Percentiles rank a stretch among this genome's conserved stretches.
Conservation (phyloP, 164 flowering plant species). For the grape (Vitis vinifera) region ASM3070453v1 NC_081810.1:66501-67000, state of each 20-base stretch:
- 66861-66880: conserved; percentile 26
- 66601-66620: too few relatives aligned
- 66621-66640: too few relatives aligned
- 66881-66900: conserved; percentile 48
- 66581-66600: too few relatives aligned
- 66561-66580: too few relatives aligned
- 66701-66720: too few relatives aligned
- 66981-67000: neutral
- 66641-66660: too few relatives aligned
- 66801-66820: conserved; percentile 72
- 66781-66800: conserved; percentile 48
- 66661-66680: too few relatives aligned
- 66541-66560: too few relatives aligned
- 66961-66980: neutral
- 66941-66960: conserved; percentile 49
- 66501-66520: too few relatives aligned
- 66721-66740: too few relatives aligned
- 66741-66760: neutral
- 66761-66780: neutral
- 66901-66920: conserved; percentile 53
- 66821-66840: conserved; percentile 44
- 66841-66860: conserved; percentile 34
- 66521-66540: too few relatives aligned
- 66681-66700: too few relatives aligned
- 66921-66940: conserved; percentile 77